Conservation (phyloP, 306 rosid species). For the Casuarina equisetifolia region DNA sequence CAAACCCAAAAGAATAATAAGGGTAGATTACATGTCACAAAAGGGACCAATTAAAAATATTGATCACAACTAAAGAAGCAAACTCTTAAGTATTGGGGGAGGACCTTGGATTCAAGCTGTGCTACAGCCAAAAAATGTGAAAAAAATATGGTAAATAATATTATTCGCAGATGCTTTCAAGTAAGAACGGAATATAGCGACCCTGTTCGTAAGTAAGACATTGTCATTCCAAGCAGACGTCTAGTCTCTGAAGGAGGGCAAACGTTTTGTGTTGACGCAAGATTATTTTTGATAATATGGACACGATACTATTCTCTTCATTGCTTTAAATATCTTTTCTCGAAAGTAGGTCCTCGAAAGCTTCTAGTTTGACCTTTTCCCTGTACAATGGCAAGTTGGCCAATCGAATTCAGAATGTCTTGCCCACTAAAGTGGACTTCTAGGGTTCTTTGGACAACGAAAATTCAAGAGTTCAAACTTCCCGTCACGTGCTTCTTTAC, state of each 20-base stretch:
- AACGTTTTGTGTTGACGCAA: neutral
- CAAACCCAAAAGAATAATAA: too few species aligned
- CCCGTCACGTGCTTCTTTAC: constrained; percentile 37
- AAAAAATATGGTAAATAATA: too few species aligned
- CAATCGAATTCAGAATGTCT: constrained; percentile 39
- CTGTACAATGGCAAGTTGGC: constrained; percentile 11
- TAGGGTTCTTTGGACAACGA: neutral
- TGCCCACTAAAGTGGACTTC: constrained; percentile 55
- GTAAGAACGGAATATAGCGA: neutral
- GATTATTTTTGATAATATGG: neutral
- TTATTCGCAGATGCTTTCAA: too few species aligned
- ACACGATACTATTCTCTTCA: neutral
- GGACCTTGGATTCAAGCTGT: too few species aligned
- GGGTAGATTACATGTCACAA: neutral
- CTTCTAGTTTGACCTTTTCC: constrained; percentile 26
- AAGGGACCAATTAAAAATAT: too few species aligned
- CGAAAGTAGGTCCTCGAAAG: constrained; percentile 14
- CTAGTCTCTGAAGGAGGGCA: constrained; percentile 3
- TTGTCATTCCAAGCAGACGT: neutral
- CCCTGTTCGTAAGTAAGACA: neutral
- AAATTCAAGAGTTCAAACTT: constrained; percentile 28
- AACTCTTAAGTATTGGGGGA: too few species aligned
- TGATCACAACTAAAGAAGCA: too few species aligned
- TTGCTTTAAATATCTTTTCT: constrained; percentile 9
- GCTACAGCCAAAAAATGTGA: too few species aligned